Base-by-base conservation (phyloP, 1,284 basidiomycete genomes). In the Ustilago lituana region DNA sequence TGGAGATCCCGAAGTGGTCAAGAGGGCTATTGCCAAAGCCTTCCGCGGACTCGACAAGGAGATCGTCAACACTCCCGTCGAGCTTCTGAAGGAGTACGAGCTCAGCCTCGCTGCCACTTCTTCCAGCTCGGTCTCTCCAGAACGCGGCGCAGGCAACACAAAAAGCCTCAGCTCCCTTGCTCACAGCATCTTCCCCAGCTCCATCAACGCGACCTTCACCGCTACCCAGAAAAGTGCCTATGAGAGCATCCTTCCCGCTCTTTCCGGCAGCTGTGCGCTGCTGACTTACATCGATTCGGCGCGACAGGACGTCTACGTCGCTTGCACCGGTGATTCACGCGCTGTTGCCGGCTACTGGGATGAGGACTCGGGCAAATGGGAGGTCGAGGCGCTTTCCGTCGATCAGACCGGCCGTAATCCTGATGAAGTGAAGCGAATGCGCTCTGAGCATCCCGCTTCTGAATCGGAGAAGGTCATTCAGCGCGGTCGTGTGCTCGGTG, bases 381-480 rank as follows among this genome's bases (percentile, higher is more conserved):
- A 89, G 50, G 91, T 94, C 19, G 94, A 97, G 81, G 91, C 93
- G 19, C 86, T 99, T 59, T 92, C 88, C 31, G 91, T 96, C 79
- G 96, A 98, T 81, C 94, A 98, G 85, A 98, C 94, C 10, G 95
- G 93, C 24, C 87, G 92, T 61, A 98, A 95, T 81, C 89, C 87
- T 11, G 89, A 88, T 55, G 95, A 99, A 83, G 83, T 85, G n/a
- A 75, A 73, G 40, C 62, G 96, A 57, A 88, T 99, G 71, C 89
- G 88, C 73, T 88, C 88, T 5, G 94, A 98, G 82, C 96, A 99
- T 39, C 81, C 81, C 2, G 79, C 85, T 36, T 88, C 89, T 24
- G 94, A 98, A 83, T 87, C 87, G 27, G 86, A 89, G 55, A 87
- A 88, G 39, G 94, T 98, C 33, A 90, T 98, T 76, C 86, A 87